Evolutionary conservation across 2,329 filamentous ascomycete species (phyloP).

Genomic region (Diplodia mutila): DNA sequence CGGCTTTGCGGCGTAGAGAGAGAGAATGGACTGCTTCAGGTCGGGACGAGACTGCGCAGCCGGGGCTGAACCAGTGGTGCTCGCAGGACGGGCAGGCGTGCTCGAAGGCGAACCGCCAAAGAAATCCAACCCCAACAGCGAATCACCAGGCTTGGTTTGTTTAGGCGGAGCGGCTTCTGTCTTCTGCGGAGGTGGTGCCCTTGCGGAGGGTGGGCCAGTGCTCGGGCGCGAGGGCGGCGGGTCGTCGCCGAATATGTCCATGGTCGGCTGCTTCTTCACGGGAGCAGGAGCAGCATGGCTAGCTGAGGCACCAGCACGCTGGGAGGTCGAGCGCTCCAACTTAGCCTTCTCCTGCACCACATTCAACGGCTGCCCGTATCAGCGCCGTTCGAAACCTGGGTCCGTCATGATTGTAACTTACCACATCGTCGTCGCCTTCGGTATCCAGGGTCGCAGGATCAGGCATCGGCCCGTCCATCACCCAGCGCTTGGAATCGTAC

Average conservation of each 20-base stretch:
- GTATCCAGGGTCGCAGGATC: conserved; percentile 86
- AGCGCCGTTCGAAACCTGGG: background rate
- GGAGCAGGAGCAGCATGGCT: conserved; percentile 37
- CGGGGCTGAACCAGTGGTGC: conserved; percentile 62
- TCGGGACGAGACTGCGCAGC: conserved; percentile 79
- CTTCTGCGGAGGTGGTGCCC: conserved; percentile 63
- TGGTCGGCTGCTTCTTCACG: conserved; percentile 43
- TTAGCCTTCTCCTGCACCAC: conserved; percentile 73
- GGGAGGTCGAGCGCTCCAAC: conserved; percentile 62
- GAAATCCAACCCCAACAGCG: conserved; percentile 89
- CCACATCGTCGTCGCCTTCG: conserved; percentile 82
- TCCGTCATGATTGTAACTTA: conserved; percentile 54
- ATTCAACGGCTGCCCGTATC: conserved; percentile 59
- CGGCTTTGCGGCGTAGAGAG: conserved; percentile 83
- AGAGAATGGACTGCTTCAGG: conserved; percentile 95
- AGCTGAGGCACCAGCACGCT: conserved; percentile 50
- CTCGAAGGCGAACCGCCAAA: conserved; percentile 70
- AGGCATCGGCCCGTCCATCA: conserved; percentile 96
- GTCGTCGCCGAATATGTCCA: conserved; percentile 84
- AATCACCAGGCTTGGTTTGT: conserved; percentile 76
- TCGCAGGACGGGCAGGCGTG: conserved; percentile 72
- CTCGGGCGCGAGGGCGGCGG: conserved; percentile 69
- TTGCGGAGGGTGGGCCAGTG: conserved; percentile 67
- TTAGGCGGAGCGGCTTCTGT: conserved; percentile 64
- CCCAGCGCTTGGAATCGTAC: conserved; percentile 98